Evolutionary conservation across 2,329 filamentous ascomycete genomes (phyloP).

Genomic region (Colletotrichum lini): DNA sequence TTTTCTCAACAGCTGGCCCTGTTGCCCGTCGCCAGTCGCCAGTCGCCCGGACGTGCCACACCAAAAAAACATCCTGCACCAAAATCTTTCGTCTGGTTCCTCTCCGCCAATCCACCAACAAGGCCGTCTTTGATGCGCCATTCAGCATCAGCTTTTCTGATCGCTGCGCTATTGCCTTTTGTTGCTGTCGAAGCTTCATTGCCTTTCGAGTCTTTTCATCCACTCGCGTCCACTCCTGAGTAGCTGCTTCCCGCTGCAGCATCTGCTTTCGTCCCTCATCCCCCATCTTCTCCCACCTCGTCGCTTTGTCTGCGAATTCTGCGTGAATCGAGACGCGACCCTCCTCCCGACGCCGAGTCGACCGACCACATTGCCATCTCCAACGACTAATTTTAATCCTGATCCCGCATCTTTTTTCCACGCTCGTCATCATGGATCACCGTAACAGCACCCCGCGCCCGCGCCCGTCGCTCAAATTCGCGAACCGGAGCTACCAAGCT

Average conservation of each 20-base stretch:
- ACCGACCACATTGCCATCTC: constrained; percentile 23
- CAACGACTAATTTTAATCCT: constrained; percentile 30
- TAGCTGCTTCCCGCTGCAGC: constrained; percentile 30
- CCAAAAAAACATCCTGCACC: constrained; percentile 38
- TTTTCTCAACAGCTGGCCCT: constrained; percentile 27
- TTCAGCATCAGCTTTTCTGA: constrained; percentile 37
- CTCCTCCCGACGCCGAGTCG: constrained; percentile 30
- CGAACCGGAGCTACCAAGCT: constrained; percentile 58
- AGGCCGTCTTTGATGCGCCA: constrained; percentile 40
- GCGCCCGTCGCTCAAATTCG: constrained; percentile 59
- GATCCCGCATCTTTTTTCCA: background rate
- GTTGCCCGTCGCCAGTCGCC: constrained; percentile 28
- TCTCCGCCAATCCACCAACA: constrained; percentile 26
- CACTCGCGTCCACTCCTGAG: background rate
- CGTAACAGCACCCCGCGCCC: constrained; percentile 55
- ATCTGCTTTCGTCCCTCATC: constrained; percentile 13
- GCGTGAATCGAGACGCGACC: constrained; percentile 40
- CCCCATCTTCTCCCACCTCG: constrained; percentile 1
- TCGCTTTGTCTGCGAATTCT: constrained; percentile 36
- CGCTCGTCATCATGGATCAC: constrained; percentile 40
- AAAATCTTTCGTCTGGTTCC: constrained; percentile 37
- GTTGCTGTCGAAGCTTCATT: constrained; percentile 14
- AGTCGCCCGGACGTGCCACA: constrained; percentile 38
- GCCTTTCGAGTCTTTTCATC: background rate
- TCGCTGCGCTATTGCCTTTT: constrained; percentile 33